Evolutionary conservation across 2,329 filamentous ascomycete species (phyloP).

Genomic region (Aspergillus luchuensis): DNA sequence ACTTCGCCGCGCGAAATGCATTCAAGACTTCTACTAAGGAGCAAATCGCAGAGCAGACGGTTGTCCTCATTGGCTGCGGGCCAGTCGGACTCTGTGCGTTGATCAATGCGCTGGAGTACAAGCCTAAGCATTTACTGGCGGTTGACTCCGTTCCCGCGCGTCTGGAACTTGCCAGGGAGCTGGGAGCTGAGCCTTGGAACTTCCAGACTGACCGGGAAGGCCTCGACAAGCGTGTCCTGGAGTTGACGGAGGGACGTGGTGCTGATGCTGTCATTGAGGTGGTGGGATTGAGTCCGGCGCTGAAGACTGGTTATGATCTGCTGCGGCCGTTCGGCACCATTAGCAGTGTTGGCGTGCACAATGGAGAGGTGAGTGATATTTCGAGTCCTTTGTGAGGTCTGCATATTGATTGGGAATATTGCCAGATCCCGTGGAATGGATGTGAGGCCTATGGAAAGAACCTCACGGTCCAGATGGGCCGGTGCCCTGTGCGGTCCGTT

Average conservation of each 20-base stretch:
- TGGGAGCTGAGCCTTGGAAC: slow-evolving; percentile 84
- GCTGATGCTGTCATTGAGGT: slow-evolving; percentile 84
- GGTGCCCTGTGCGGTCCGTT: slow-evolving; percentile 72
- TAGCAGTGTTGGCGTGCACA: slow-evolving; percentile 75
- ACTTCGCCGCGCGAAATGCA: slow-evolving; percentile 78
- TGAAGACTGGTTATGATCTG: slow-evolving; percentile 71
- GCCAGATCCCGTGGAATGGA: slow-evolving; percentile 66
- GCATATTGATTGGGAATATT: slow-evolving; percentile 23
- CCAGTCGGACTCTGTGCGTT: slow-evolving; percentile 83
- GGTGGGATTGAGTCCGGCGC: slow-evolving; percentile 68
- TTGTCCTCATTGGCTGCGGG: slow-evolving; percentile 82
- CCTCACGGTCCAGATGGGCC: slow-evolving; percentile 71
- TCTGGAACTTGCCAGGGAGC: slow-evolving; percentile 68
- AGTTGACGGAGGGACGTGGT: slow-evolving; percentile 75
- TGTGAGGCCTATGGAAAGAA: slow-evolving; percentile 70
- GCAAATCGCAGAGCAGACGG: slow-evolving; percentile 66
- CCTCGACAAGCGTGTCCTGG: slow-evolving; percentile 69
- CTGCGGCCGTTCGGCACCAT: slow-evolving; percentile 73
- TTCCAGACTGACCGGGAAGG: slow-evolving; percentile 68
- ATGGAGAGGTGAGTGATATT: slow-evolving; percentile 60
- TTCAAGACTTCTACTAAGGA: slow-evolving; percentile 64
- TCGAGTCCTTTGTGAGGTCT: background rate
- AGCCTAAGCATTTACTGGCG: slow-evolving; percentile 74
- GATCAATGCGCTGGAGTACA: slow-evolving; percentile 72
- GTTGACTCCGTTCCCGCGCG: slow-evolving; percentile 76